A percentile compares a stretch with the other conserved stretches of the same genome.
Evolutionary conservation across 805 yeast species (phyloP).

Genomic region (Kodamaea kakaduensis): DNA sequence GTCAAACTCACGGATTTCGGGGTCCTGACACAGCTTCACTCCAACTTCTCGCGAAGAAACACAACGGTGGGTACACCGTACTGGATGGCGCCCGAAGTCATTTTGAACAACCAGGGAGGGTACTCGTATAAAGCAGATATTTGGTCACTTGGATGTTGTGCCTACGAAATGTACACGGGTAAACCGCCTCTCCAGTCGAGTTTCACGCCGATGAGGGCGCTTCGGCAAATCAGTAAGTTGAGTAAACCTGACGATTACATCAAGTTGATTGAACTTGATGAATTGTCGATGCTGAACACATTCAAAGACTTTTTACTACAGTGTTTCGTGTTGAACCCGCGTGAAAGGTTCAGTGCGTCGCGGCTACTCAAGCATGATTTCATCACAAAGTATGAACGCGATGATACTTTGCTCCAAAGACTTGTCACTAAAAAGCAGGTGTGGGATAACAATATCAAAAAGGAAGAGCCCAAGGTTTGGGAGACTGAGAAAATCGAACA

Average conservation of each 20-base stretch:
- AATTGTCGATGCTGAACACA: constrained; percentile 18
- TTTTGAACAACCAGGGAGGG: constrained; percentile 55
- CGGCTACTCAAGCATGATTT: constrained; percentile 33
- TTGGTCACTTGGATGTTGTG: constrained; percentile 79
- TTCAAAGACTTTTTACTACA: constrained; percentile 31
- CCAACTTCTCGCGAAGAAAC: constrained; percentile 40
- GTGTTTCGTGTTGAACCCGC: constrained; percentile 34
- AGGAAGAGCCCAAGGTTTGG: constrained; percentile 25
- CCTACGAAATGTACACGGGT: constrained; percentile 67
- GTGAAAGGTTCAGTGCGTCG: constrained; percentile 28
- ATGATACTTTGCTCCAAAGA: constrained; percentile 18
- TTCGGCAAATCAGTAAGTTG: constrained; percentile 35
- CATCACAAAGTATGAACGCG: constrained; percentile 18
- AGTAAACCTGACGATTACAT: constrained; percentile 27
- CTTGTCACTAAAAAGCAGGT: constrained; percentile 32
- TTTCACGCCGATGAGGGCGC: constrained; percentile 42
- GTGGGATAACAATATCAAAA: too few relatives aligned
- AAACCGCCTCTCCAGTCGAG: constrained; percentile 59
- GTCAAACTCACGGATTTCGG: constrained; percentile 46
- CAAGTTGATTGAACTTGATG: constrained; percentile 23
- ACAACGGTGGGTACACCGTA: constrained; percentile 56
- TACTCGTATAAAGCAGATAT: constrained; percentile 60
- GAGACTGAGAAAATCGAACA: constrained; percentile 10
- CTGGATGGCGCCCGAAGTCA: constrained; percentile 65
- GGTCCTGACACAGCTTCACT: constrained; percentile 40